phyloP scores from a whole-genome alignment of 164 flowering plant species.

The Pachysandra terminalis region DNA sequence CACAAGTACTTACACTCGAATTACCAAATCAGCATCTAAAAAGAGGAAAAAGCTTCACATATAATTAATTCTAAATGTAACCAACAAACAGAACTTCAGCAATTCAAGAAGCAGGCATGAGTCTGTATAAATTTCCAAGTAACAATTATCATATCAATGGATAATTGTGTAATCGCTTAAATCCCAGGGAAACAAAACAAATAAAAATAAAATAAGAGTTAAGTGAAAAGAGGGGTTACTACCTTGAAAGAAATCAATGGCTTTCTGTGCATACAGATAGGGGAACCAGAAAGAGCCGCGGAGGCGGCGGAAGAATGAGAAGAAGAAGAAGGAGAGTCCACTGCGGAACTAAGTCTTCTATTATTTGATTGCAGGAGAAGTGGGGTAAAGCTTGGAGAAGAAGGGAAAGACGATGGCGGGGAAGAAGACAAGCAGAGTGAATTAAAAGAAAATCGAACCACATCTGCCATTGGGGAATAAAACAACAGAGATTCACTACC shows the following conservation, averaged over 20 bases:
- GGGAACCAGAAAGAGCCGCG: conserved; percentile 12
- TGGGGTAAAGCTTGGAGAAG: conserved; percentile 11
- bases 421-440: conserved; percentile 17
- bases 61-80: not conserved
- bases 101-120: too few relatives aligned
- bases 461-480: conserved; percentile 43
- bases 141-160: too few relatives aligned
- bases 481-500: not conserved
- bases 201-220: not conserved
- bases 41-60: not conserved
- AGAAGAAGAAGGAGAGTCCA: not conserved
- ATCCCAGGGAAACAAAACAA: not conserved
- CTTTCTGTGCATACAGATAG: conserved; percentile 15
- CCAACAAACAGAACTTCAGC: too few relatives aligned
- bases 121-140: too few relatives aligned
- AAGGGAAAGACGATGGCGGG: conserved; percentile 1
- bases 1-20: not conserved
- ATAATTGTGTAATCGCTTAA: too few relatives aligned
- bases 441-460: conserved; percentile 25
- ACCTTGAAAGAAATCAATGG: conserved; percentile 26
- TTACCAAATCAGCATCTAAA: not conserved
- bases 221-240: not conserved
- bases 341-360: conserved; percentile 19
- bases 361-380: conserved; percentile 17
- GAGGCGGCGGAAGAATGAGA: too few relatives aligned